Conservation (phyloP, 306 rosid species). For the Glycyrrhiza uralensis region DNA sequence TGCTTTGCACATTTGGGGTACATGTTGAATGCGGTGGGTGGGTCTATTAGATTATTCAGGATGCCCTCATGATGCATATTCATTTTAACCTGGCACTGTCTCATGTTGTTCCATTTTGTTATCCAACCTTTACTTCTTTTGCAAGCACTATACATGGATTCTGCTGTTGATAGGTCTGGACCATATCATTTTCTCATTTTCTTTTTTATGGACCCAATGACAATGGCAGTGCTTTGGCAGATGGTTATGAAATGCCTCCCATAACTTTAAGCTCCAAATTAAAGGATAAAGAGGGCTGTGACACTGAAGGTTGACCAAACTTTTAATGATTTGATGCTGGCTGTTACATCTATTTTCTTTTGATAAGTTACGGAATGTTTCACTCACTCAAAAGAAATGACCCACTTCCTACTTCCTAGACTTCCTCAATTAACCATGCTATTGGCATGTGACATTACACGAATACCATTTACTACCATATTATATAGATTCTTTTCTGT, state of each 20-base stretch:
- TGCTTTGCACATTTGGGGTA: conserved; percentile 17
- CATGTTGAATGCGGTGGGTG: conserved; percentile 20
- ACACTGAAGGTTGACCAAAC: conserved; percentile 38
- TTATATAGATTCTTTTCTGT: conserved; percentile 18
- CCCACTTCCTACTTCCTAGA: conserved; percentile 24
- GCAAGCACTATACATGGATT: conserved; percentile 1
- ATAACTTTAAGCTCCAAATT: conserved; percentile 30
- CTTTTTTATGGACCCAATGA: conserved; percentile 26
- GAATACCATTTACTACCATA: neutral
- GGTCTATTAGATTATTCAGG: conserved; percentile 22
- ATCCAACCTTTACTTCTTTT: conserved; percentile 1
- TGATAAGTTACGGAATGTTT: conserved; percentile 6
- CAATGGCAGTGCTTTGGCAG: conserved; percentile 20
- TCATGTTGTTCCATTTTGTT: conserved; percentile 15
- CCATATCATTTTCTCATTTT: conserved; percentile 19
- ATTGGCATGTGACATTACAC: neutral
- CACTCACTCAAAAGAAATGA: conserved; percentile 33
- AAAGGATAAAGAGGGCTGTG: conserved; percentile 35
- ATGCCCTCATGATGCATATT: conserved; percentile 18
- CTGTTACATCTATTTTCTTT: conserved; percentile 24
- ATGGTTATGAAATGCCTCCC: conserved; percentile 28
- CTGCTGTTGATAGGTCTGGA: conserved; percentile 22
- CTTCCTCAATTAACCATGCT: conserved; percentile 23
- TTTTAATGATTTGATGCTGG: conserved; percentile 46
- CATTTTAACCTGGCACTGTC: conserved; percentile 13